Evolutionary conservation across 176 grass and related monocot species (phyloP), one percentile per base, ranked within the genome.

Genomic region (Oryza glaberrima): DNA sequence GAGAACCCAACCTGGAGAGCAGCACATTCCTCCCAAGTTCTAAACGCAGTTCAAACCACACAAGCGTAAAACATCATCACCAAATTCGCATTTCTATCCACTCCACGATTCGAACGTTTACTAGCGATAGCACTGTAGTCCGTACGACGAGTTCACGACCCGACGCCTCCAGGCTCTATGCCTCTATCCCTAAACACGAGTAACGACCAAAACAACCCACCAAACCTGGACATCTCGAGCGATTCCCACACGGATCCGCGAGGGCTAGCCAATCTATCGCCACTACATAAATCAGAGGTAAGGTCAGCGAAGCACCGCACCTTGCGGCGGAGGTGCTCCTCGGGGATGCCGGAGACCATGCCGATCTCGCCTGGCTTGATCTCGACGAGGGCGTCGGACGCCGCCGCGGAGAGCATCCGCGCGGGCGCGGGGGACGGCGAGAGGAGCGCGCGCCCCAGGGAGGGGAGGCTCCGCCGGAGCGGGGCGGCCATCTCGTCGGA

Each of bases 341-440:
- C 77, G 67, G 96, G 94, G 70, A 99, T 92, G 16, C 96, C 94
- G n/a, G 91, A 91, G 67, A 99, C 94, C 83, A 94, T 91, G 82
- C 96, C 96, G 84, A 99, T 85, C 90, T 99, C 96, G 10, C 91
- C 90, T 13, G 94, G 78, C 86, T 92, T 96, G 88, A 99, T 67
- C 90, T 96, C 90, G 6, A 94, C 90, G 11, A 99, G 88, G 61
- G 91, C 65, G 15, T 92, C 94, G 16, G 94, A 88, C 28, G 89
- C 76, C 52, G 28, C 85, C 12, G 80, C 66, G 9, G 96, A 89
- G 78, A 96, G 45, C 73, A 80, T 87, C 91, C 96, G 88, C 40
- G 75, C 25, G 19, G 83, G 77, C 0, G 86, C 35, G 6, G 73
- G 81, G 14, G 72, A 68, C 11, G 77, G 81, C 23, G 72, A 72